phyloP scores from a whole-genome alignment of 495 filamentous ascomycete genomes.

The Xylona heveae region DNA sequence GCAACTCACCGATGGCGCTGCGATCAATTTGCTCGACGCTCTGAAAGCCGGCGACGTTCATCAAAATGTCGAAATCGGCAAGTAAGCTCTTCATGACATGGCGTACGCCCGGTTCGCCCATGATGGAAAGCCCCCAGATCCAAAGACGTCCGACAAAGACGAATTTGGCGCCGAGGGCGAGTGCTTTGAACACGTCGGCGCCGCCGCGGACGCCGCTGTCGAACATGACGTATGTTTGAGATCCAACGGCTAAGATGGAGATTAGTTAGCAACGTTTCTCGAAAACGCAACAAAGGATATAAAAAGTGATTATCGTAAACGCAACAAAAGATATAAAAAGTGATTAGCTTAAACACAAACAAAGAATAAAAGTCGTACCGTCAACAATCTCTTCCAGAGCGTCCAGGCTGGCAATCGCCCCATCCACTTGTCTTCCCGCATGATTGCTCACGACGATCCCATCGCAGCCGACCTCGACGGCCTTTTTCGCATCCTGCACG shows the following conservation, averaged over 20 bases:
- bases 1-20: too few relatives aligned
- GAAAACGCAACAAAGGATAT: too few relatives aligned
- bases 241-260: too few relatives aligned
- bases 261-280: too few relatives aligned
- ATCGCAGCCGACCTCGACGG: constrained; percentile 30
- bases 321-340: too few relatives aligned
- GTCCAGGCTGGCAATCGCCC: constrained; percentile 37
- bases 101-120: constrained; percentile 36
- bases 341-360: too few relatives aligned
- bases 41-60: constrained; percentile 41
- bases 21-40: constrained; percentile 28
- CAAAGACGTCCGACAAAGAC: constrained; percentile 40
- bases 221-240: constrained; percentile 33
- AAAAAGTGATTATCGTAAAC: too few relatives aligned
- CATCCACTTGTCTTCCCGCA: constrained; percentile 41
- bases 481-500: constrained; percentile 28
- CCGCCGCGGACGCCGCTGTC: constrained; percentile 37
- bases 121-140: constrained; percentile 38
- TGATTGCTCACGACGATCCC: constrained; percentile 40
- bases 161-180: constrained; percentile 41
- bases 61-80: constrained; percentile 44
- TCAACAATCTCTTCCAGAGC: constrained; percentile 42
- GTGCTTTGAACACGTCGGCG: constrained; percentile 37
- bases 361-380: too few relatives aligned
- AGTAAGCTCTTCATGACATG: constrained; percentile 44